Conservation (phyloP, 441 rosid genomes). For the Theobroma grandiflorum region DNA sequence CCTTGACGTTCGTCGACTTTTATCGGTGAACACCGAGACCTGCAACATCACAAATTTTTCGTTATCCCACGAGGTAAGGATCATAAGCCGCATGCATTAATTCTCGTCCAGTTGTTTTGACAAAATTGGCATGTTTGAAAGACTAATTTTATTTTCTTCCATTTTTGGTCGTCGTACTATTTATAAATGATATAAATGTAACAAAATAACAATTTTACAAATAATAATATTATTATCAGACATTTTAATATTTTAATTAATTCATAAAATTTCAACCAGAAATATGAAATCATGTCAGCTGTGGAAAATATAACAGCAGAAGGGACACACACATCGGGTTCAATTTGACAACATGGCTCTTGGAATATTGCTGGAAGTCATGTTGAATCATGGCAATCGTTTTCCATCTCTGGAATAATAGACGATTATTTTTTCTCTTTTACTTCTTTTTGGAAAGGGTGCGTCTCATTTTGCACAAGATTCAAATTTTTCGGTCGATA, state of each 20-base stretch:
- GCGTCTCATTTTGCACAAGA: background rate
- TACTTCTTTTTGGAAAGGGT: background rate
- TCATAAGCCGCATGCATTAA: background rate
- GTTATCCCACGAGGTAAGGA: constrained; percentile 67
- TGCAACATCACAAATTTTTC: constrained; percentile 70
- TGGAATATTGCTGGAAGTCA: constrained; percentile 5
- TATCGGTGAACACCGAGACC: constrained; percentile 60
- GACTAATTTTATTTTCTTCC: too few species aligned
- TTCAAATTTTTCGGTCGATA: background rate
- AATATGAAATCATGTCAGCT: background rate
- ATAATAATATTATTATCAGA: background rate
- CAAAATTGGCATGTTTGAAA: too few species aligned
- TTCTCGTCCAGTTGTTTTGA: background rate
- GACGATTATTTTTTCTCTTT: background rate
- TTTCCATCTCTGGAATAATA: background rate
- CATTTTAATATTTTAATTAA: background rate
- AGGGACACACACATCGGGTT: background rate
- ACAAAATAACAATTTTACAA: background rate
- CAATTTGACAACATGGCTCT: constrained; percentile 7
- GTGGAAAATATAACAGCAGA: background rate
- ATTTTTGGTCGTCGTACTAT: too few species aligned
- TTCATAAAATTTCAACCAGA: background rate
- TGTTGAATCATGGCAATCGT: background rate
- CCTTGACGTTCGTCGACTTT: constrained; percentile 70
- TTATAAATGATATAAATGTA: too few species aligned